Evolutionary conservation across 352 stramenopile genomes (phyloP).

Genomic region (Phytophthora macrochlamydospora): DNA sequence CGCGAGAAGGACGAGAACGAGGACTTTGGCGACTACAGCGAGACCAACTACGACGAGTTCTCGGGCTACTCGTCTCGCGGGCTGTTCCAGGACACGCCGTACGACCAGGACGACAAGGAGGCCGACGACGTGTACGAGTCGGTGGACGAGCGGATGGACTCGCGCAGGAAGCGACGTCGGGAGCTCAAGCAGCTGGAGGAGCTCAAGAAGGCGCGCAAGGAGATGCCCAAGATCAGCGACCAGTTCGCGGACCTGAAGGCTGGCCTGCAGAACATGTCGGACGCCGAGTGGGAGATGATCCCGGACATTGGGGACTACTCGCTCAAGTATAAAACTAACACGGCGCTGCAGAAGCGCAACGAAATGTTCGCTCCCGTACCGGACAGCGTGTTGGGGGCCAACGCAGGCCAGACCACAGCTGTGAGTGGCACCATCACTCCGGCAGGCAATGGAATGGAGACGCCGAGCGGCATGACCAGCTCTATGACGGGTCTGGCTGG

Average conservation of each 20-base stretch:
- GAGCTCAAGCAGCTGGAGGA: conserved; percentile 86
- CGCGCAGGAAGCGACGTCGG: conserved; percentile 85
- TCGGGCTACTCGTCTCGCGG: conserved; percentile 83
- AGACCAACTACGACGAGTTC: conserved; percentile 94
- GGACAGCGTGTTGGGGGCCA: conserved; percentile 90
- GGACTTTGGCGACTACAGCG: conserved; percentile 89
- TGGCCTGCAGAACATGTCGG: conserved; percentile 89
- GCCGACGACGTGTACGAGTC: conserved; percentile 96
- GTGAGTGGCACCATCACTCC: conserved; percentile 69
- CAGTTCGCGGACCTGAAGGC: conserved; percentile 98
- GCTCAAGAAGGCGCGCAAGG: conserved; percentile 85
- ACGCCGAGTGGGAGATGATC: conserved; percentile 96
- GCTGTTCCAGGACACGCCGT: conserved; percentile 92
- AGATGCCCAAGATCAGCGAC: conserved; percentile 94
- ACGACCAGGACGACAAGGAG: conserved; percentile 97
- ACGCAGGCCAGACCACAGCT: conserved; percentile 30
- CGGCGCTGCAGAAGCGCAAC: conserved; percentile 91
- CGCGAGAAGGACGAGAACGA: conserved; percentile 88
- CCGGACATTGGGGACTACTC: conserved; percentile 97
- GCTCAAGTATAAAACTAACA: conserved; percentile 91
- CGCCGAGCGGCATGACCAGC: conserved; percentile 64
- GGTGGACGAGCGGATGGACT: conserved; percentile 97
- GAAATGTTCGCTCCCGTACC: conserved; percentile 96
- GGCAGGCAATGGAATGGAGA: conserved; percentile 43
- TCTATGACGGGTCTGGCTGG: conserved; percentile 91